These are phyloP conservation scores for Hypomyces rosellus DNA, from an alignment of 2,329 filamentous ascomycete genomes.

Conservation along the genomic window DNA sequence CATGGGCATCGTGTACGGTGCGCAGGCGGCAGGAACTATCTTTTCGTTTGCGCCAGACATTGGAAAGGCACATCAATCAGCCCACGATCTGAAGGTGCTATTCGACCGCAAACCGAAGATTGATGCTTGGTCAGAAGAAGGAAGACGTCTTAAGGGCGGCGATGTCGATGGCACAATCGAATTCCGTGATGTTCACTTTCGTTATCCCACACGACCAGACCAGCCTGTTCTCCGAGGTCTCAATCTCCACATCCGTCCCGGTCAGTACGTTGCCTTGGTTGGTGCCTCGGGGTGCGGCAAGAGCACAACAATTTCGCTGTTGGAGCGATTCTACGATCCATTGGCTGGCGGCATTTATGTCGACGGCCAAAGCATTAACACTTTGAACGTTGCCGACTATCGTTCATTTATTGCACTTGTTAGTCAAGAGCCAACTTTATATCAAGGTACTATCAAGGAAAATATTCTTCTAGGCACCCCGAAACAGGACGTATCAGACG, in stretches of 20 bases:
- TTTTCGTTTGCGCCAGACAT: conserved; percentile 90
- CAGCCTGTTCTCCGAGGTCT: conserved; percentile 87
- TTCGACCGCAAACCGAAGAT: conserved; percentile 79
- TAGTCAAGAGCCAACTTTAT: conserved; percentile 88
- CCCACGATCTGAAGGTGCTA: conserved; percentile 70
- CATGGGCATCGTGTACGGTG: conserved; percentile 79
- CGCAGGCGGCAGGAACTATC: conserved; percentile 82
- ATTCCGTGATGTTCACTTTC: conserved; percentile 88
- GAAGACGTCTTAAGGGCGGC: conserved; percentile 49
- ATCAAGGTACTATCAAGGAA: conserved; percentile 84
- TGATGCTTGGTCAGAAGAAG: conserved; percentile 71
- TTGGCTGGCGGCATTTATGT: conserved; percentile 72
- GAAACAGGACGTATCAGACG: conserved; percentile 61
- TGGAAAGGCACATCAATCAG: conserved; percentile 85
- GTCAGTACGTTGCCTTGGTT: conserved; percentile 82
- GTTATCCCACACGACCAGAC: conserved; percentile 85
- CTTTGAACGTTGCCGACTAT: conserved; percentile 80
- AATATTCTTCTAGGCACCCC: conserved; percentile 80
- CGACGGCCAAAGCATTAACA: conserved; percentile 75
- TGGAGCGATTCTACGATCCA: conserved; percentile 94
- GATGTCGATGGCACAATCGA: conserved; percentile 73
- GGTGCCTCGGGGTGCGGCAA: conserved; percentile 95
- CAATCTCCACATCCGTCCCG: conserved; percentile 65
- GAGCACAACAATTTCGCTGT: conserved; percentile 81
- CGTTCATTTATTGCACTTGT: conserved; percentile 79